Base-by-base conservation (phyloP, 257 asterid genomes). In the Marsdenia floribunda region DNA sequence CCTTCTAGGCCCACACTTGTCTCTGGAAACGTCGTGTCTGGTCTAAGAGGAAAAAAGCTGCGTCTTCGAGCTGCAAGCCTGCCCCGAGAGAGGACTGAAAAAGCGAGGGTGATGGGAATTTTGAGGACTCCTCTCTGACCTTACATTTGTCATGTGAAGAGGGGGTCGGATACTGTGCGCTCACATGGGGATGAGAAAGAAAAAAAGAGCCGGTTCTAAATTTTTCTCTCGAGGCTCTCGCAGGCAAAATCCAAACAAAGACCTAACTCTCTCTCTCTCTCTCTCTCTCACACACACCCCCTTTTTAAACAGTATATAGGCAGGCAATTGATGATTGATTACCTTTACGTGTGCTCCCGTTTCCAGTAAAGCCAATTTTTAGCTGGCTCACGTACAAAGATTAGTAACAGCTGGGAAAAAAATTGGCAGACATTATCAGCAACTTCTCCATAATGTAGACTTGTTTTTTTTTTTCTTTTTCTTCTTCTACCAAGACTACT, bases 21-120 rank as follows among this genome's bases (percentile, higher is more conserved):
- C 75, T 76, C 73, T 65, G 73, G 58, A 66, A 65, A 72, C 29
- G 50, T 76, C 75, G 42, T 16, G 26, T 70, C 75, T 59, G 72
- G 24, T 15, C 21, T 61, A 71, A 61, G 68, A 26, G n/a, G 11
- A 4, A 4, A 1, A 50, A 33, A 33, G 70, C 65, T 66, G 71
- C 26, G 6, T 42, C 9, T 44, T 44, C 49, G 49, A 44, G 49
- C 49, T 44, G 6, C 12, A 44, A 6, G 49, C 49, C 49, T 6
- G 49, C 49, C 12, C 10, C 12, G 49, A 44, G 49, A 44, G 49
- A 44, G 10, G 12, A 44, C 49, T 8, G 10, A 67, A 63, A 19
- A 37, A 6, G 47, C 10, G 15, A 11, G 26, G n/a, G 49, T n/a
- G 37, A 50, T 0, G 54, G 8, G 72, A 74, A 59, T 40, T 47